These are phyloP conservation scores for Backusella morwellensis DNA, from an alignment of 192 early-diverging fungal species.

Conservation along the genomic window DNA sequence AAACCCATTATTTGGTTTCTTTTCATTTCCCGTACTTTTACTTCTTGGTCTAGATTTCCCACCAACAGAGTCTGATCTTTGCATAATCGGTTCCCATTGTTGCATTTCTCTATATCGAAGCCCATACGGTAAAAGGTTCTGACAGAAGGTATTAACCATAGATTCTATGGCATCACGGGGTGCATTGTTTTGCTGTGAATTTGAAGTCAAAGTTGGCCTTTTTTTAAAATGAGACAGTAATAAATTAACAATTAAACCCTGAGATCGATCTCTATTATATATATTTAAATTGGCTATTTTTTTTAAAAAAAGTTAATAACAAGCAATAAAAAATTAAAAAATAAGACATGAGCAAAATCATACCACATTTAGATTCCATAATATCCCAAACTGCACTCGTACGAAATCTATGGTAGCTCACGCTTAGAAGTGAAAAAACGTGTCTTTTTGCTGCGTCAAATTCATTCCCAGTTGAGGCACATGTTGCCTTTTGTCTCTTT, in stretches of 20 bases:
- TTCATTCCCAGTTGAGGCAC: conserved; percentile 9
- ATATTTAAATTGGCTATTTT: conserved; percentile 3
- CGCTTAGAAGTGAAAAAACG: conserved; percentile 9
- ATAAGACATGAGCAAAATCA: neutral
- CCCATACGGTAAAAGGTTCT: neutral
- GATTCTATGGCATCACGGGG: neutral
- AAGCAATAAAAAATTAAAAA: neutral
- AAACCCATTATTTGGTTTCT: neutral
- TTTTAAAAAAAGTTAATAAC: neutral
- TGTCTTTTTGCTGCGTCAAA: conserved; percentile 11
- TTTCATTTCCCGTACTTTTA: neutral
- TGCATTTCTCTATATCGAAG: neutral
- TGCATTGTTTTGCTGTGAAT: neutral
- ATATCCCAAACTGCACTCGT: conserved; percentile 9
- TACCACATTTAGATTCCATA: conserved; percentile 15
- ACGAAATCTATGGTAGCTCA: conserved; percentile 11
- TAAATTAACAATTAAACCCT: conserved; percentile 6
- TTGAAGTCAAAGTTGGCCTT: neutral
- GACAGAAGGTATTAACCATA: conserved; percentile 7
- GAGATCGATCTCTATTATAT: conserved; percentile 8
- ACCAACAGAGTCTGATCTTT: neutral
- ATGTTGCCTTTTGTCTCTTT: neutral
- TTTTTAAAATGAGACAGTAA: conserved; percentile 3
- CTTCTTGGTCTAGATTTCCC: neutral
- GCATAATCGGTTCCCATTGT: neutral